Evolutionary conservation across 768 basidiomycete species (phyloP), one percentile per base, ranked within the genome.

Genomic region (Leccinum disarticulatum): DNA sequence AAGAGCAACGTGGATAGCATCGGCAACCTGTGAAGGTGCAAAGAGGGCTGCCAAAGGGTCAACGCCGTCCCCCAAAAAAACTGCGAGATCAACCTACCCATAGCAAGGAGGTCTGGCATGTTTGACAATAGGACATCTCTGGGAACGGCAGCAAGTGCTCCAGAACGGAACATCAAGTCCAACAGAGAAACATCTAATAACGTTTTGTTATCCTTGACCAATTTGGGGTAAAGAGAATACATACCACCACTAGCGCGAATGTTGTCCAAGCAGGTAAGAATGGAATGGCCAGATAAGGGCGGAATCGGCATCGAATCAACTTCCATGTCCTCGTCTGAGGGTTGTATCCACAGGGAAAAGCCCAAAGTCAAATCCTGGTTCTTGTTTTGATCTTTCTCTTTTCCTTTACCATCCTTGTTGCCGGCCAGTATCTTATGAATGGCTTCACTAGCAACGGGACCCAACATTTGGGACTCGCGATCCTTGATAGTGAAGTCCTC

Each of bases 341-440:
- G 28, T 31, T 38, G 54, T 22, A 49, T 62, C 79, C 80, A 80
- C 3, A 80, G 41, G 27, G 68, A 58, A 25, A 77, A 63, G 1
- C 70, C 73, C 10, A 62, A 33, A 0, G 62, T 59, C 13, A 57
- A 57, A 41, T 56, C 65, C 56, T 66, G 60, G 49, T 70, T 65
- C 0, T 56, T 64, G 43, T 64, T 61, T 52, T 71, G 61, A 11
- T 70, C 76, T 59, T 57, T 72, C 46, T 41, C 58, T 53, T 70
- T 74, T 41, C 64, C 61, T 58, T 68, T 65, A 13, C 70, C 70
- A 7, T 57, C 70, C 52, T 73, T 76, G 59, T 85, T 80, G 15
- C 71, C 66, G 54, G 74, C 68, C 41, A 86, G 68, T 41, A 86
- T 79, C 54, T 74, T 76, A 17, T 68, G 71, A 48, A 86, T 77